phyloP scores from a whole-genome alignment of 805 yeast species.

The Candida railenensis region DNA sequence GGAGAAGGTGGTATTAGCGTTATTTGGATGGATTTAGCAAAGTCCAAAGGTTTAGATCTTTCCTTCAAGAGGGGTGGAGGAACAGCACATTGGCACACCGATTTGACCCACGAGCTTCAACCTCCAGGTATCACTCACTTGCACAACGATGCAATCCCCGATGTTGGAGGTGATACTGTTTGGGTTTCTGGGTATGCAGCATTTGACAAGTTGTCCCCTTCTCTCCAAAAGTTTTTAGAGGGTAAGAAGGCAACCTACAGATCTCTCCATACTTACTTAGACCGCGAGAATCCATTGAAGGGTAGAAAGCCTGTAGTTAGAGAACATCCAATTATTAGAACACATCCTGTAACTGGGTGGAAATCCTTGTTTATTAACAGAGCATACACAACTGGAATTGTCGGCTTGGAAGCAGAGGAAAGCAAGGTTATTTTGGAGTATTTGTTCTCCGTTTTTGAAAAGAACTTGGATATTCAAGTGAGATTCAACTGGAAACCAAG shows the following conservation, averaged over 20 bases:
- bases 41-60: constrained; percentile 4
- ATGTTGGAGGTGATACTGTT: constrained; percentile 53
- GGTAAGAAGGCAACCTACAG: constrained; percentile 28
- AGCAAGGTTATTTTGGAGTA: constrained; percentile 44
- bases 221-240: constrained; percentile 27
- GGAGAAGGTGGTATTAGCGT: constrained; percentile 32
- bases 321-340: constrained; percentile 29
- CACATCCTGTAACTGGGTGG: constrained; percentile 30
- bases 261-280: constrained; percentile 18
- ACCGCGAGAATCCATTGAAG: constrained; percentile 21
- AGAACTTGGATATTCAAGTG: constrained; percentile 51
- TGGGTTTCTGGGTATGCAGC: constrained; percentile 56
- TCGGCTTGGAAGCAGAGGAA: constrained; percentile 27
- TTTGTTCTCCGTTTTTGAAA: constrained; percentile 41
- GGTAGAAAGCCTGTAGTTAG: constrained; percentile 16
- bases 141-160: constrained; percentile 50
- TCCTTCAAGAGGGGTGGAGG: constrained; percentile 5
- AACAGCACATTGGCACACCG: constrained; percentile 46
- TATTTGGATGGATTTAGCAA: constrained; percentile 26
- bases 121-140: constrained; percentile 58
- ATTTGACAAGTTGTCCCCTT: constrained; percentile 51
- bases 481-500: constrained; percentile 47
- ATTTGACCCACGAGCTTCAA: constrained; percentile 53
- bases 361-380: constrained; percentile 25
- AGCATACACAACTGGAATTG: constrained; percentile 14